These are phyloP conservation scores for Cutaneotrichosporon sp. DNA, from an alignment of 1,284 basidiomycete genomes.

Conservation along the genomic window DNA sequence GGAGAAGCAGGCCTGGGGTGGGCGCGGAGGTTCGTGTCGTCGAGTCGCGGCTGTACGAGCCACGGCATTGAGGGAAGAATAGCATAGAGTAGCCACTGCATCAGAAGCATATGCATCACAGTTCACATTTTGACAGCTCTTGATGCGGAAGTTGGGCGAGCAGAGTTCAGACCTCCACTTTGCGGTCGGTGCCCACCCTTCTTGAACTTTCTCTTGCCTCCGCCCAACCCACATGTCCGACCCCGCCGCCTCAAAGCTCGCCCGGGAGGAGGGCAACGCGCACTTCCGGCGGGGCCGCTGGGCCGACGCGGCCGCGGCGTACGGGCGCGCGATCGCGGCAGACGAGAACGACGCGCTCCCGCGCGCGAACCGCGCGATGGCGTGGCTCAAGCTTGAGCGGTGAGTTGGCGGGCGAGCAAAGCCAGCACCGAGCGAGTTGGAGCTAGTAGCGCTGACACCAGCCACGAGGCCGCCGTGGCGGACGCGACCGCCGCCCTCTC, in stretches of 20 bases:
- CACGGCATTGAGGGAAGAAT: too few relatives aligned
- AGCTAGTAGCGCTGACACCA: conserved; percentile 26
- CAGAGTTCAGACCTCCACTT: too few relatives aligned
- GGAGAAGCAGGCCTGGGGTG: too few relatives aligned
- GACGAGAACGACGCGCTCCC: conserved; percentile 41
- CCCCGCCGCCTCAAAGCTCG: conserved; percentile 2
- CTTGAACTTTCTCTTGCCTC: neutral
- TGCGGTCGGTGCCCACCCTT: conserved; percentile 1
- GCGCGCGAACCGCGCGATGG: conserved; percentile 50
- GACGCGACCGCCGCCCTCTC: conserved; percentile 45
- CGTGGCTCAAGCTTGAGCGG: conserved; percentile 53
- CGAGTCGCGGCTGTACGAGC: too few relatives aligned
- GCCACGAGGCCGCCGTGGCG: conserved; percentile 47
- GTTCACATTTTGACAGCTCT: neutral
- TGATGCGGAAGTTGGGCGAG: too few relatives aligned
- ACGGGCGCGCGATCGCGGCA: conserved; percentile 40
- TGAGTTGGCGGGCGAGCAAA: too few relatives aligned
- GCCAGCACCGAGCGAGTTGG: too few relatives aligned
- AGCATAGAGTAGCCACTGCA: conserved; percentile 3
- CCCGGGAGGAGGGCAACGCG: conserved; percentile 42
- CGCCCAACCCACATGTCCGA: too few relatives aligned
- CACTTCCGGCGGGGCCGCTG: conserved; percentile 51
- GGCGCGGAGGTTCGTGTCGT: too few relatives aligned
- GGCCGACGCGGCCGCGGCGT: conserved; percentile 45
- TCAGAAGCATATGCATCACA: conserved; percentile 7